Evolutionary conservation across 768 basidiomycete genomes (phyloP), one percentile per base, ranked within the genome.

Genomic region (Tulasnella sp.): DNA sequence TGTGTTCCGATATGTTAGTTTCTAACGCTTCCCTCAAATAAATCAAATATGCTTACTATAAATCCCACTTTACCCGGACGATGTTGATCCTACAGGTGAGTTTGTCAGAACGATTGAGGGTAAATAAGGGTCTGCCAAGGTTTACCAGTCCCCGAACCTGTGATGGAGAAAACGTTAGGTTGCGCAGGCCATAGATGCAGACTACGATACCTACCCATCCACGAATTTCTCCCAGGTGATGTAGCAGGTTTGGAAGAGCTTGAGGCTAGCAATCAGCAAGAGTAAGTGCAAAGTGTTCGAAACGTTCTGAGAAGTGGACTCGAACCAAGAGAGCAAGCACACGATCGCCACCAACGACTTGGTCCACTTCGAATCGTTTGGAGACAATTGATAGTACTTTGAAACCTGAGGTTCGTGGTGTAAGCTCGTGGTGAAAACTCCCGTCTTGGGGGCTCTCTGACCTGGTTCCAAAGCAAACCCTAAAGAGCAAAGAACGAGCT

Each of bases 111-210:
- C 28, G n/a, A 48, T 14, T 11, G 20, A 16, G 14, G 4, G 3
- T 64, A 34, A 24, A 20, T 14, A 28, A 12, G n/a, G 28, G 31
- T 28, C 60, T 1, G 20, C 60, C 64, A 11, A n/a, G 40, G 37
- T 22, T 18, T 64, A 64, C 76, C 76, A 77, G 54, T 77, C 76
- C n/a, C 76, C 76, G 54, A 64, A 50, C 24, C 76, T 77, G 48
- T 6, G 20, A 77, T 3, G 58, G 20, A 41, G 11, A 41, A 14
- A 22, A 31, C 8, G 1, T 54, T 18, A 31, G 31, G 20, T n/a
- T 64, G 18, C 7, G 46, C 28, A n/a, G 5, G 34, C n/a, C 2
- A 28, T 3, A 69, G 46, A 7, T 37, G 28, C 3, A 37, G 64
- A 69, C 64, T 75, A 28, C 9, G 74, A 50, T 44, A n/a, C 28